Percentiles rank a stretch among this genome's conserved stretches.
Conservation (phyloP, 202 grass and related monocot species). For the Hordeum pubiflorum region DNA sequence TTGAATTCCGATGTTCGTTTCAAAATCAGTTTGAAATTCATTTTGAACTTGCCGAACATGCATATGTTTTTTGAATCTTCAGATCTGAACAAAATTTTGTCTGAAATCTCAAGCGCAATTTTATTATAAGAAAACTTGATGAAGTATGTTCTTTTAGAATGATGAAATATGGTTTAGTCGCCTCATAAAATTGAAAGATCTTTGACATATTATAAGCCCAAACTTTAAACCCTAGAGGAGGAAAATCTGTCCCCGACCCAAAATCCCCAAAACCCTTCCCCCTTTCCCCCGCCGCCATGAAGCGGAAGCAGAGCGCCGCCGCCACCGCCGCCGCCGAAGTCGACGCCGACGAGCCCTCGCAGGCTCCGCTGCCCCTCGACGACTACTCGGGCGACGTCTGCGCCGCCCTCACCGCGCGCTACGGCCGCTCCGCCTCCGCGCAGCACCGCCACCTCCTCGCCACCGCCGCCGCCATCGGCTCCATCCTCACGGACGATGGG, state of each 20-base stretch:
- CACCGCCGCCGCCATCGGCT: constrained; percentile 78
- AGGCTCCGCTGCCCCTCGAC: constrained; percentile 27
- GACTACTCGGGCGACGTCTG: constrained; percentile 62
- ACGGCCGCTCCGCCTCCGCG: constrained; percentile 73
- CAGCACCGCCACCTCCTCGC: constrained; percentile 95
- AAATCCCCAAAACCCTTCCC: constrained; percentile 13
- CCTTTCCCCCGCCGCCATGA: constrained; percentile 24
- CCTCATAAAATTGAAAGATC: not conserved
- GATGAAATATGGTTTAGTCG: not conserved
- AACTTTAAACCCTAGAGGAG: constrained; percentile 5
- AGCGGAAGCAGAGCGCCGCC: constrained; percentile 38
- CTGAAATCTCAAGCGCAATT: not conserved
- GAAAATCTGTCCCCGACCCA: not conserved
- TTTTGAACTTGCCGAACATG: no score
- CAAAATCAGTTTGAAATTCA: no score
- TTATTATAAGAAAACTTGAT: no score
- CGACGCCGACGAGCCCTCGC: constrained; percentile 35
- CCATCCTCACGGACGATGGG: constrained; percentile 70
- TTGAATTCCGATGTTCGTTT: no score
- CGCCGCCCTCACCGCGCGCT: constrained; percentile 63
- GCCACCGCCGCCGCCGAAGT: constrained; percentile 13
- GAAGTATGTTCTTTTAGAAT: no score
- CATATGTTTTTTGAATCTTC: no score
- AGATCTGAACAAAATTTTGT: no score
- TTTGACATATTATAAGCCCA: not conserved